These are phyloP conservation scores for Pyrus hybrid DNA, from an alignment of 331 rosid genomes.

Conservation along the genomic window DNA sequence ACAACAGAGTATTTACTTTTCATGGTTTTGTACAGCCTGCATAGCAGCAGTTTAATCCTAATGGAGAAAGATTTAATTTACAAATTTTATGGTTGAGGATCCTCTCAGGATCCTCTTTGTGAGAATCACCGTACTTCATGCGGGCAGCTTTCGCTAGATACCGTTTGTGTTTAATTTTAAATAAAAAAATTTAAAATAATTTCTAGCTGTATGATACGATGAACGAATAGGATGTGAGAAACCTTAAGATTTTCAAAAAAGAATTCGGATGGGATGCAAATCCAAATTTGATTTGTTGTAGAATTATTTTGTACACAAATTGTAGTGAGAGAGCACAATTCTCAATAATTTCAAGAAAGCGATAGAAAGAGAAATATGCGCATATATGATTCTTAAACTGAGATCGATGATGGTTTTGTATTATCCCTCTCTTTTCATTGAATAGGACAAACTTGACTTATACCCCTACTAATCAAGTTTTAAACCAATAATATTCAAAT, in stretches of 20 bases:
- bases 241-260: too few species aligned
- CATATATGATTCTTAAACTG: not conserved
- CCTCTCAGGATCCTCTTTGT: too few species aligned
- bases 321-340: not conserved
- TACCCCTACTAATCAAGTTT: not conserved
- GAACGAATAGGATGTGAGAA: too few species aligned
- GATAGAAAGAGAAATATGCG: not conserved
- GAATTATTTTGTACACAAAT: not conserved
- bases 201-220: too few species aligned
- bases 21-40: not conserved
- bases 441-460: not conserved
- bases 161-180: too few species aligned
- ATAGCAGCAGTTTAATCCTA: not conserved
- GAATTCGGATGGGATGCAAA: too few species aligned
- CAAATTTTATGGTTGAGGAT: too few species aligned
- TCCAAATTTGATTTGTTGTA: not conserved
- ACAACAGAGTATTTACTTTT: not conserved
- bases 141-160: rapidly evolving
- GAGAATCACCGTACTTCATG: rapidly evolving
- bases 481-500: not conserved
- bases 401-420: not conserved
- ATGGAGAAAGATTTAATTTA: not conserved
- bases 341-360: not conserved
- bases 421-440: not conserved
- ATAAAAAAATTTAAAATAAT: too few species aligned